Conservation (phyloP, 1,139 yeast genomes). For the Spathaspora sp. region DNA sequence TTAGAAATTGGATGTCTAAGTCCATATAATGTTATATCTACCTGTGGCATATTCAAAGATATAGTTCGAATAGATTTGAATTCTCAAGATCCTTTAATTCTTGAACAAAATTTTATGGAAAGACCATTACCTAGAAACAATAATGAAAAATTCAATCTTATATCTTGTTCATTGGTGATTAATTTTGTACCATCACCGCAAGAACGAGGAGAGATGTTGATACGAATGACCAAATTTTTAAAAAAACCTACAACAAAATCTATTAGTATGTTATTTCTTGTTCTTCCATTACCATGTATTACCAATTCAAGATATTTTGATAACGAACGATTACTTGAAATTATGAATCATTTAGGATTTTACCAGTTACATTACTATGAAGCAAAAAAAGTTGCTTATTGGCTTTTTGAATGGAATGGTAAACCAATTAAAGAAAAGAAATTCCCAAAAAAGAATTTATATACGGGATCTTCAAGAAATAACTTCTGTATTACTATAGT, state of each 20-base stretch:
- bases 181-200: conserved; percentile 80
- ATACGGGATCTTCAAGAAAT: conserved; percentile 56
- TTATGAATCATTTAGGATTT: conserved; percentile 65
- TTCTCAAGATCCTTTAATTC: conserved; percentile 70
- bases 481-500: conserved; percentile 53
- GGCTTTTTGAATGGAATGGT: conserved; percentile 60
- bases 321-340: conserved; percentile 36
- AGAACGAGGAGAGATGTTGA: conserved; percentile 76
- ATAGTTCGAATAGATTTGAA: conserved; percentile 75
- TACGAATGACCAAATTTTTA: conserved; percentile 58
- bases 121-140: conserved; percentile 56
- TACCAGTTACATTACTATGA: conserved; percentile 45
- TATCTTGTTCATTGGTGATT: conserved; percentile 83
- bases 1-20: conserved; percentile 84
- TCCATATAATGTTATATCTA: conserved; percentile 67
- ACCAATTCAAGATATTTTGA: conserved; percentile 78
- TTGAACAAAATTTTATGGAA: conserved; percentile 81
- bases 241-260: conserved; percentile 24
- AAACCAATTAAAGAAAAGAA: conserved; percentile 9
- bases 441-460: conserved; percentile 46
- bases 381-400: conserved; percentile 76
- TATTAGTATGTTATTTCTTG: conserved; percentile 59
- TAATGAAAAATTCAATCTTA: conserved; percentile 53
- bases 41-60: conserved; percentile 43
- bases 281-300: conserved; percentile 85